Conservation (phyloP, 1,284 basidiomycete species). For the Phaffia rhodozyma region DNA sequence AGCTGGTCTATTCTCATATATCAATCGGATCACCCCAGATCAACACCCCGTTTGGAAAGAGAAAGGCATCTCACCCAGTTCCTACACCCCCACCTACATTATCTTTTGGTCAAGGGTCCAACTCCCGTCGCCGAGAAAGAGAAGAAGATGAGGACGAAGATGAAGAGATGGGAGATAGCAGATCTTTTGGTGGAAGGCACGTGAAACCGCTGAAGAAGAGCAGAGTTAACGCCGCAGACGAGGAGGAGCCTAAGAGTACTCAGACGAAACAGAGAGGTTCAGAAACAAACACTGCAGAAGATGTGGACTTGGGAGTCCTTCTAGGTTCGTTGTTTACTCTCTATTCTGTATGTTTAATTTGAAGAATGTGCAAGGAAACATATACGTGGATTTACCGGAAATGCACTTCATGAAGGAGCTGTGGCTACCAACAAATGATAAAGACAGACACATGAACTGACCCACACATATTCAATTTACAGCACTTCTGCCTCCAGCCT, state of each 20-base stretch:
- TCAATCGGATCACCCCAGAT: background rate
- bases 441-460: background rate
- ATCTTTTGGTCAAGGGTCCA: background rate
- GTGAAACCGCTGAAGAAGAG: conserved; percentile 10
- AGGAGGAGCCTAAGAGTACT: background rate
- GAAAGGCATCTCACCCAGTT: background rate
- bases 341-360: background rate
- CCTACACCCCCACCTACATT: background rate
- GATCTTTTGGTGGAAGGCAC: background rate
- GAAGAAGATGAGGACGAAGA: conserved; percentile 2
- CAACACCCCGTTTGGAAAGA: background rate
- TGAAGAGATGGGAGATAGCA: background rate
- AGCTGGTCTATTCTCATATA: background rate
- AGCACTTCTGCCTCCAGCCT: conserved; percentile 16
- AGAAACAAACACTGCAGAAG: background rate
- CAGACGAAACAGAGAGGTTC: background rate
- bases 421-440: background rate
- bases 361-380: background rate
- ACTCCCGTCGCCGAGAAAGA: conserved; percentile 2
- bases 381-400: background rate
- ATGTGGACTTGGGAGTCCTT: conserved; percentile 13
- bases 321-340: background rate
- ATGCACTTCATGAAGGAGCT: too few species aligned
- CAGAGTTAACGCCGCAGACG: background rate
- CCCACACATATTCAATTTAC: background rate